Evolutionary conservation across 768 basidiomycete species (phyloP).

Genomic region (Erythrobasidium yunnanense): DNA sequence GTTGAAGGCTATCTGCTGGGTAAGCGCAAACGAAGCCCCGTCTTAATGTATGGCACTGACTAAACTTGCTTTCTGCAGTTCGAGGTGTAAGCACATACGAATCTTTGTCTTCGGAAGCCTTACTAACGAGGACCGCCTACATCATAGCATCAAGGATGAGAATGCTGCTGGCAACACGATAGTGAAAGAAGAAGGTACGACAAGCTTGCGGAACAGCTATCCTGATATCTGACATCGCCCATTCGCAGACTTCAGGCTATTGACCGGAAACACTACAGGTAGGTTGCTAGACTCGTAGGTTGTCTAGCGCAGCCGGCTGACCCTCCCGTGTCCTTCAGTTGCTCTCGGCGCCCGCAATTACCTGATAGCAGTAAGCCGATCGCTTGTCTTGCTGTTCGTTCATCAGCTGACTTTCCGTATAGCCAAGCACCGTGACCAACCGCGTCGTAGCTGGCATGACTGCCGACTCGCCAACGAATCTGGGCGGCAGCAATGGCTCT

Average conservation of each 20-base stretch:
- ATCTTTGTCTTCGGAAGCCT: no score
- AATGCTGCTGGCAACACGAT: conserved; percentile 14
- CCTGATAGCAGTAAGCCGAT: no score
- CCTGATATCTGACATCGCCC: not conserved
- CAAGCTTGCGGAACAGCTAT: not conserved
- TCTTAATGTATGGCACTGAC: not conserved
- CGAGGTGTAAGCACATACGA: conserved; percentile 18
- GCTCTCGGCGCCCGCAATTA: no score
- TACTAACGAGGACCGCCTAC: no score
- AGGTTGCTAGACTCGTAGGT: not conserved
- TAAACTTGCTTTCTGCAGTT: not conserved
- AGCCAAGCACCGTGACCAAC: no score
- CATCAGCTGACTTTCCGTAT: no score
- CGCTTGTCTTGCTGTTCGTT: no score
- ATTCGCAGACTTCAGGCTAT: conserved; percentile 17
- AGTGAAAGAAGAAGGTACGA: conserved; percentile 26
- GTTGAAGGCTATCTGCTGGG: conserved; percentile 20
- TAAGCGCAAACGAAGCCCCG: not conserved
- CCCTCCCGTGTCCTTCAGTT: no score
- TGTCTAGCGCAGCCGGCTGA: not conserved
- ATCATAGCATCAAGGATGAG: conserved; percentile 23
- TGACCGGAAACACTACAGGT: conserved; percentile 15
- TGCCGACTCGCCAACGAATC: no score
- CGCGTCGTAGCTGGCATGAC: no score
- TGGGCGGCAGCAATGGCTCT: no score